Evolutionary conservation across 176 grass and related monocot genomes (phyloP).

Genomic region (Triticum turgidum): DNA sequence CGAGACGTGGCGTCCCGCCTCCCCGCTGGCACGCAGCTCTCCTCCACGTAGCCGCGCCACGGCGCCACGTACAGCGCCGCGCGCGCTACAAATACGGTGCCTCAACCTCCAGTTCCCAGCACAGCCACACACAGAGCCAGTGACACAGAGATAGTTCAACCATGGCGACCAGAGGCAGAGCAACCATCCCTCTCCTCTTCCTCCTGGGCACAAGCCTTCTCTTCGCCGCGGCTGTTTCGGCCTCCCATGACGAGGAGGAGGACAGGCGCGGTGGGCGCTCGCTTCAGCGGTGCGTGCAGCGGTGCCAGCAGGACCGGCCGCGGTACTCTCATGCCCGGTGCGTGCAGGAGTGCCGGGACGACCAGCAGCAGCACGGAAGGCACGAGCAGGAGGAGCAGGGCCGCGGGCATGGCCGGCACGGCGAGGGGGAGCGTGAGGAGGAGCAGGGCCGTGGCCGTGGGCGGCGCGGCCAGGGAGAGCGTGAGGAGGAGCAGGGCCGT

Average conservation of each 20-base stretch:
- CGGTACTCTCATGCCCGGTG: background rate
- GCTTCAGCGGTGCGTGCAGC: constrained; percentile 11
- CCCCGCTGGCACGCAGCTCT: background rate
- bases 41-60: constrained; percentile 33
- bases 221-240: constrained; percentile 21
- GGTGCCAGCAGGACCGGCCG: constrained; percentile 19
- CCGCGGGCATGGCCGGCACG: background rate
- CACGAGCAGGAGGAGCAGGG: background rate
- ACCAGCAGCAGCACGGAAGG: background rate
- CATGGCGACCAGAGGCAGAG: constrained; percentile 41
- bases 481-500: background rate
- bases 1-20: constrained; percentile 40
- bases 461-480: background rate
- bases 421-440: background rate
- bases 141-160: background rate
- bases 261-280: background rate
- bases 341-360: constrained; percentile 15
- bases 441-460: background rate
- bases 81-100: background rate
- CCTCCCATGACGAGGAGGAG: constrained; percentile 29
- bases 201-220: constrained; percentile 40
- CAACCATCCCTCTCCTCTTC: constrained; percentile 22
- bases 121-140: background rate
- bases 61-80: constrained; percentile 8
- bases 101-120: background rate